phyloP scores from a whole-genome alignment of 257 asterid species.

The Petrea volubilis region DNA sequence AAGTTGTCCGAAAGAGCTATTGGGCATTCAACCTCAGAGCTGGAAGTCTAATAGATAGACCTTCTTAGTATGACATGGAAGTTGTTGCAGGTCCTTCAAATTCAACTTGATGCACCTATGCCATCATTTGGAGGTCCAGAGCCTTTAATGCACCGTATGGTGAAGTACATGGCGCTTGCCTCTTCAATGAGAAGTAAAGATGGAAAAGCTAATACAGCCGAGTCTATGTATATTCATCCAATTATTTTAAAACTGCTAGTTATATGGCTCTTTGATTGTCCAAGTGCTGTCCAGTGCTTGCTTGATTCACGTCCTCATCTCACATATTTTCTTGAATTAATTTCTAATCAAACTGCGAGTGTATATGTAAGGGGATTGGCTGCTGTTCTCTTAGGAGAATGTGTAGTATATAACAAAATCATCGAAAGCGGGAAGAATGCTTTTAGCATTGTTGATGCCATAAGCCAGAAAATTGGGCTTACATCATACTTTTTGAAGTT shows the following conservation, averaged over 20 bases:
- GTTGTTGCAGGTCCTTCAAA: conserved; percentile 69
- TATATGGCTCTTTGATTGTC: conserved; percentile 81
- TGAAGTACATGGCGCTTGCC: conserved; percentile 86
- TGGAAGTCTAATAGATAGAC: neutral
- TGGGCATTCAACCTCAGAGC: too few relatives aligned
- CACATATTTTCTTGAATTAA: conserved; percentile 78
- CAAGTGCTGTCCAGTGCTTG: conserved; percentile 82
- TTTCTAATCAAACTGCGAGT: conserved; percentile 58
- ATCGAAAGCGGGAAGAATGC: conserved; percentile 58
- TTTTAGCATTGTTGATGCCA: conserved; percentile 67
- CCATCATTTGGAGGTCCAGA: conserved; percentile 76
- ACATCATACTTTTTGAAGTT: conserved; percentile 72
- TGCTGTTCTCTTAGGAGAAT: conserved; percentile 76
- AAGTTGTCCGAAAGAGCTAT: too few relatives aligned
- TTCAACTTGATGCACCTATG: conserved; percentile 74
- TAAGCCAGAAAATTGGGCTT: conserved; percentile 82
- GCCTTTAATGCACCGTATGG: conserved; percentile 87
- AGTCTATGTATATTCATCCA: conserved; percentile 58
- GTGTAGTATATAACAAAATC: conserved; percentile 62
- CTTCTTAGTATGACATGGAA: conserved; percentile 13
- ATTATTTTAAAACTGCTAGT: conserved; percentile 76
- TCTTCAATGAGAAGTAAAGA: conserved; percentile 77
- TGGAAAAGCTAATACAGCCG: conserved; percentile 52
- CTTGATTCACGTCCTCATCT: conserved; percentile 89
- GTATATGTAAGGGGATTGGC: conserved; percentile 72